These are phyloP conservation scores for Pisolithus orientalis DNA, from an alignment of 768 basidiomycete genomes.

Conservation along the genomic window DNA sequence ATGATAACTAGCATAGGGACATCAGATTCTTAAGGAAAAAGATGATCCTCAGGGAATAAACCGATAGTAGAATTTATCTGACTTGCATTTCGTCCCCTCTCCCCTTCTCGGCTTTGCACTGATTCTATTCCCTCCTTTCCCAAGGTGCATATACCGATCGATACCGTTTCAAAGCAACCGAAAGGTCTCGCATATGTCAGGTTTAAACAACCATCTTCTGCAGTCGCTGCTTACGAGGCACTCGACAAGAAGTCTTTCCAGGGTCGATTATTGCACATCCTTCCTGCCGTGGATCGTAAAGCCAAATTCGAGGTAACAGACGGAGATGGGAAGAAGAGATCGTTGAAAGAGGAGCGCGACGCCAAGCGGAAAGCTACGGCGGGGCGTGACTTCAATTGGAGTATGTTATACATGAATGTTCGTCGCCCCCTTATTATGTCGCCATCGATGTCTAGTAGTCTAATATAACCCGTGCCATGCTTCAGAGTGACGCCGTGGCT, in stretches of 20 bases:
- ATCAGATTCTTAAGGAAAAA: constrained; percentile 40
- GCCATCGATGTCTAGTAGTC: constrained; percentile 10
- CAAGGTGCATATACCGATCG: constrained; percentile 55
- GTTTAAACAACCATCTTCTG: constrained; percentile 39
- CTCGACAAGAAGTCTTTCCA: constrained; percentile 86
- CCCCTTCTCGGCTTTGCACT: neutral
- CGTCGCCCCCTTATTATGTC: constrained; percentile 32
- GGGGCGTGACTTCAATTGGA: constrained; percentile 86
- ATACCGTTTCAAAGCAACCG: constrained; percentile 36
- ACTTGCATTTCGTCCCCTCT: constrained; percentile 29
- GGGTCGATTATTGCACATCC: constrained; percentile 85
- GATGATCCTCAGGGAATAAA: constrained; percentile 44
- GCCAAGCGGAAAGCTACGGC: constrained; percentile 61
- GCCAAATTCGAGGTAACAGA: constrained; percentile 38
- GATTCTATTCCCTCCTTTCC: constrained; percentile 2
- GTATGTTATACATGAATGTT: constrained; percentile 96
- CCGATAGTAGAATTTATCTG: constrained; percentile 52
- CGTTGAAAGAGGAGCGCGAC: constrained; percentile 54
- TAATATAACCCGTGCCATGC: constrained; percentile 14
- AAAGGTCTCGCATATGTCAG: constrained; percentile 63
- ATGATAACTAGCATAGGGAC: constrained; percentile 44
- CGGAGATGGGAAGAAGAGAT: constrained; percentile 36
- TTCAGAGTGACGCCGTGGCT: constrained; percentile 86
- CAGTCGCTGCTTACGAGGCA: constrained; percentile 65
- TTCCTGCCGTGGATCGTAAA: constrained; percentile 73